Conservation (phyloP, 2,329 filamentous ascomycete genomes). For the Aspergillus sp. region DNA sequence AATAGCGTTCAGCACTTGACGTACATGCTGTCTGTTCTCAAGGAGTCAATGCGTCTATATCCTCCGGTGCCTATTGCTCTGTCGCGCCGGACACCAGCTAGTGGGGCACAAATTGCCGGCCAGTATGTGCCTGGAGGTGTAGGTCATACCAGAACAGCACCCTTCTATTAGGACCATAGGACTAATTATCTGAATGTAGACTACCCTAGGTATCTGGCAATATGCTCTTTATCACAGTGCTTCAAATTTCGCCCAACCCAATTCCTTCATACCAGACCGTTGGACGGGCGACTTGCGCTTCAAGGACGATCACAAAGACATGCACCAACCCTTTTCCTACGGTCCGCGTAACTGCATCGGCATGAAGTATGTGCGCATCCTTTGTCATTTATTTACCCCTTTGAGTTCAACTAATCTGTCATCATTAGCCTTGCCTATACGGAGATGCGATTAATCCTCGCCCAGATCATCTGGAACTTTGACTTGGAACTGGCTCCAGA, state of each 20-base stretch:
- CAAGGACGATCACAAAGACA: conserved; percentile 41
- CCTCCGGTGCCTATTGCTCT: background rate
- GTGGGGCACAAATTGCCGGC: background rate
- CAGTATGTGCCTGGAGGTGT: background rate
- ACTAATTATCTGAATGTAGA: background rate
- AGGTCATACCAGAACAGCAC: background rate
- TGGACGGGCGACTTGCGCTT: conserved; percentile 27
- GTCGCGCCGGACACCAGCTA: background rate
- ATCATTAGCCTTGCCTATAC: conserved; percentile 44
- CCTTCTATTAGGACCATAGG: background rate
- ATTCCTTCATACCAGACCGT: conserved; percentile 19
- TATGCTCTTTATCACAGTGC: background rate
- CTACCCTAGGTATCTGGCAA: background rate
- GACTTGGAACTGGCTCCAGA: conserved; percentile 41
- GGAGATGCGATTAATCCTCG: conserved; percentile 49
- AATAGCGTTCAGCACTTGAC: background rate
- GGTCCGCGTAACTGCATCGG: conserved; percentile 53
- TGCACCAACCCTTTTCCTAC: conserved; percentile 48
- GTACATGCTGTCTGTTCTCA: background rate
- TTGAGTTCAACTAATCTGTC: background rate
- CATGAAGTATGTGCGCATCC: conserved; percentile 20
- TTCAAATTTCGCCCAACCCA: background rate
- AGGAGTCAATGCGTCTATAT: background rate
- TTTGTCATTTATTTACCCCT: background rate
- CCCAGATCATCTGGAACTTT: conserved; percentile 48